phyloP scores from a whole-genome alignment of 352 stramenopile species.

The Phytophthora pini region DNA sequence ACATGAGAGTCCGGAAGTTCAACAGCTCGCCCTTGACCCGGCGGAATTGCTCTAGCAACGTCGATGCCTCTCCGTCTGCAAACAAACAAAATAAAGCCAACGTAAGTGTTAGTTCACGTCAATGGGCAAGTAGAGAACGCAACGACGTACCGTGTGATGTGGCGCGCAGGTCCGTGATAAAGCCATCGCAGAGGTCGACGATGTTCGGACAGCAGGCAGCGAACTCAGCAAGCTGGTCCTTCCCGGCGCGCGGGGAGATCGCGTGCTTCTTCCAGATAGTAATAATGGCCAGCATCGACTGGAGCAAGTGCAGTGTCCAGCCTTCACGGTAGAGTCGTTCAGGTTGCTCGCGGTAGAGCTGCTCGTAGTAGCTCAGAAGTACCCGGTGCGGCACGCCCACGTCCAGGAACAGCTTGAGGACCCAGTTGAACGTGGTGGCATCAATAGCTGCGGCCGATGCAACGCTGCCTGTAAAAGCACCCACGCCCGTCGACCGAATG shows the following conservation, averaged over 20 bases:
- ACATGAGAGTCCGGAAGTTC: slow-evolving; percentile 76
- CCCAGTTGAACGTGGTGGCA: slow-evolving; percentile 80
- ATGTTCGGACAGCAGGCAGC: slow-evolving; percentile 79
- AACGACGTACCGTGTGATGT: slow-evolving; percentile 69
- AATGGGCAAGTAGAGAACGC: slow-evolving; percentile 7
- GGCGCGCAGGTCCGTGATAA: slow-evolving; percentile 83
- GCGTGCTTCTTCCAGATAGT: slow-evolving; percentile 85
- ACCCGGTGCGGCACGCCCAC: slow-evolving; percentile 78
- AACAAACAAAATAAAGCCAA: slow-evolving; percentile 12
- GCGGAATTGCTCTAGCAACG: slow-evolving; percentile 76
- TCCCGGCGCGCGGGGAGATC: slow-evolving; percentile 70
- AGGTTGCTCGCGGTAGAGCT: slow-evolving; percentile 75
- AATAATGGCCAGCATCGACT: slow-evolving; percentile 78
- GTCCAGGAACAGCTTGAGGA: slow-evolving; percentile 84
- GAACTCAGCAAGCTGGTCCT: slow-evolving; percentile 77
- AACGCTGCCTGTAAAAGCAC: slow-evolving; percentile 42
- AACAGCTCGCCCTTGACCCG: slow-evolving; percentile 78
- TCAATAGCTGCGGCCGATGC: slow-evolving; percentile 64
- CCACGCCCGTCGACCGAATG: slow-evolving; percentile 62
- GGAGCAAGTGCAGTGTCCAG: slow-evolving; percentile 83
- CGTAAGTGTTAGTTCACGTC: slow-evolving; percentile 8
- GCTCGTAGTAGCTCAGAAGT: slow-evolving; percentile 82
- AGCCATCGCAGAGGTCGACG: slow-evolving; percentile 79
- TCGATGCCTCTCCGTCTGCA: slow-evolving; percentile 66
- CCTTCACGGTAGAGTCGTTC: slow-evolving; percentile 79